These are phyloP conservation scores for Nitzschia inconspicua DNA, from an alignment of 108 stramenopile genomes.

Conservation along the genomic window DNA sequence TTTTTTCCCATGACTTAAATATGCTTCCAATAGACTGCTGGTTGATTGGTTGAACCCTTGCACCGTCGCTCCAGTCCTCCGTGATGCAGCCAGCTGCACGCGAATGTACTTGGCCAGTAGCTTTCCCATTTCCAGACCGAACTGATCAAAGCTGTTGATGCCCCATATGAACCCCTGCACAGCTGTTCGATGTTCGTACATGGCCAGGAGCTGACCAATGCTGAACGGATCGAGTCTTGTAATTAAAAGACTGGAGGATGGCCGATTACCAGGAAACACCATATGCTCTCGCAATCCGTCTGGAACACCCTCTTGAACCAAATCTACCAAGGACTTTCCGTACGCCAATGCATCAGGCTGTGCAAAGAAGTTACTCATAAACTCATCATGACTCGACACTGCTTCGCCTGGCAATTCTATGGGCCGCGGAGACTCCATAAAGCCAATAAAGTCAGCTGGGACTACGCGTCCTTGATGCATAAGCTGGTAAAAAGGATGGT, in stretches of 20 bases:
- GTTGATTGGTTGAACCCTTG: slow-evolving; percentile 88
- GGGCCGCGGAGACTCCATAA: slow-evolving; percentile 77
- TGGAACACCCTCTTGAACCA: slow-evolving; percentile 88
- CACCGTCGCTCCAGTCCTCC: slow-evolving; percentile 75
- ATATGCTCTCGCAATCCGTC: slow-evolving; percentile 82
- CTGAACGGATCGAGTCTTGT: slow-evolving; percentile 82
- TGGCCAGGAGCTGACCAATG: slow-evolving; percentile 90
- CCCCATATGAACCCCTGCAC: slow-evolving; percentile 99
- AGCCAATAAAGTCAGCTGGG: slow-evolving; percentile 96
- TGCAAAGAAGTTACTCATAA: slow-evolving; percentile 99
- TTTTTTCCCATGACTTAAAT: slow-evolving; percentile 61
- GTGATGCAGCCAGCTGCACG: slow-evolving; percentile 58
- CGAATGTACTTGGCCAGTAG: slow-evolving; percentile 83
- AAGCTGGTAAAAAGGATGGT: slow-evolving; percentile 97
- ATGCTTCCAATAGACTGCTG: slow-evolving; percentile 69
- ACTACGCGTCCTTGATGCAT: slow-evolving; percentile 98
- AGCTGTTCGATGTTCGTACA: slow-evolving; percentile 97
- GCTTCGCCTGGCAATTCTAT: slow-evolving; percentile 60
- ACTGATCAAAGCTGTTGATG: slow-evolving; percentile 96
- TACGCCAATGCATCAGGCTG: slow-evolving; percentile 97
- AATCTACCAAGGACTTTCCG: slow-evolving; percentile 84
- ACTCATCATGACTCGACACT: slow-evolving; percentile 96
- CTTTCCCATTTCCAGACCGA: slow-evolving; percentile 90
- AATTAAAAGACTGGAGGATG: slow-evolving; percentile 83
- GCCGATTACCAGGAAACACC: slow-evolving; percentile 97